Evolutionary conservation across 2,329 filamentous ascomycete genomes (phyloP), one percentile per base, ranked within the genome.

Genomic region (Cadophora luteo-olivacea): DNA sequence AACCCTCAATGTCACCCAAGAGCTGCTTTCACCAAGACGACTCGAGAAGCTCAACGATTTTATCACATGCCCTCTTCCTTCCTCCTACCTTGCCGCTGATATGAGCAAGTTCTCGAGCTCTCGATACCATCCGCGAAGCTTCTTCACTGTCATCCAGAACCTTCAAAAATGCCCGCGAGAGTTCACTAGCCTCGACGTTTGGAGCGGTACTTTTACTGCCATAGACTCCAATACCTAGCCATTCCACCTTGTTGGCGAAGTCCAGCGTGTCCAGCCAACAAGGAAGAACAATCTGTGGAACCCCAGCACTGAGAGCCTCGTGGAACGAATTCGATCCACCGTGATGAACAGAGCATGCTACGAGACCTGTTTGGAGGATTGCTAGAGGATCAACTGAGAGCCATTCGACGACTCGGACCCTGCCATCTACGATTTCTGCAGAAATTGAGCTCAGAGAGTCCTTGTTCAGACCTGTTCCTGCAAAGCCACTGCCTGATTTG

Each of bases 221-320:
- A 12, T 70, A 71, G 11, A 75, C 61, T 1, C 83, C 83, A 12
- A 85, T 77, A 0, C 80, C 80, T 0, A 82, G 71, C 61, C 77
- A 80, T 71, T 85, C 82, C 0, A 79, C 81, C 1, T 79, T 77
- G 16, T 76, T 75, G 8, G 82, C 82, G 64, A 80, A 84, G 61
- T 83, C 82, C 65, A 83, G 83, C 0, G 80, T 78, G 62, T 85
- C 83, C 0, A 80, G 75, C 84, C 84, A 85, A 0, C 80, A 69
- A 0, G 84, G 83, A 0, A 86, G 76, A 6, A 85, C 70, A 6
- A 85, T 71, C 51, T 85, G 83, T 1, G 83, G 80, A 4, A 83
- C 76, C 1, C 83, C 83, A 11, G 79, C 77, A 4, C 83, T 83
- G 63, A 83, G 73, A 6, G 81, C 80, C 72, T 86, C 84, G 41